A percentile compares a stretch with the other conserved stretches of the same genome.
These are phyloP conservation scores for Zygotorulaspora florentina DNA, from an alignment of 805 yeast species.

Conservation along the genomic window DNA sequence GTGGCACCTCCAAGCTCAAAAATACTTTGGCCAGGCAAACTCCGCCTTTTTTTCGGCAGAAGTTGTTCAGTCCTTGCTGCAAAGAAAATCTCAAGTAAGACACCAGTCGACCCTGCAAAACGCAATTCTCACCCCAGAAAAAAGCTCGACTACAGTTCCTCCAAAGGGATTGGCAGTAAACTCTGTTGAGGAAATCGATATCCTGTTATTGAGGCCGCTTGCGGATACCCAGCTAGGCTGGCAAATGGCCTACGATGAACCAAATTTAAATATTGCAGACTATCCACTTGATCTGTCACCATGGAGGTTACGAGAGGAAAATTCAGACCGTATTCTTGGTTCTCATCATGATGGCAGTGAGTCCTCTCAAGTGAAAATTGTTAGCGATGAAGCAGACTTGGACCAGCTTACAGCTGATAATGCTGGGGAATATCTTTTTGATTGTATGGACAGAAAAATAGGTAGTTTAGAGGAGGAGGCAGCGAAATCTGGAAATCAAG, in stretches of 20 bases:
- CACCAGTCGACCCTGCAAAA: constrained; percentile 9
- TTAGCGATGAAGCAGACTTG: constrained; percentile 13
- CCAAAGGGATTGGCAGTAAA: constrained; percentile 5
- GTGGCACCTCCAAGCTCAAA: constrained; percentile 27
- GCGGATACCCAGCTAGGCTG: constrained; percentile 20
- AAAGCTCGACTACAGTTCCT: constrained; percentile 6
- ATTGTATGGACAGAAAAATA: constrained; percentile 22
- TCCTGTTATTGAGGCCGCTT: constrained; percentile 27
- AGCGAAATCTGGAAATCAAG: constrained; percentile 2
- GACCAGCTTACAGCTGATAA: constrained; percentile 11
- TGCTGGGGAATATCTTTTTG: constrained; percentile 16
- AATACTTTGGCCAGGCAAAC: constrained; percentile 22
- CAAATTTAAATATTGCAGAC: constrained; percentile 30
- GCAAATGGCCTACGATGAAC: constrained; percentile 35
- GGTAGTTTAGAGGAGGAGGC: constrained; percentile 3
- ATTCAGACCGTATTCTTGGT: constrained; percentile 1
- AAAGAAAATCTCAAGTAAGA: constrained; percentile 19
- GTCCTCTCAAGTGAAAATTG: constrained; percentile 10
- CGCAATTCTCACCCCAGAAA: constrained; percentile 9
- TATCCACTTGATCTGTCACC: constrained; percentile 25
- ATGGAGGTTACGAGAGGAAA: constrained; percentile 15
- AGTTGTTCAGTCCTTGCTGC: constrained; percentile 21
- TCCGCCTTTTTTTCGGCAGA: constrained; percentile 29
- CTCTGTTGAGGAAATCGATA: constrained; percentile 23
- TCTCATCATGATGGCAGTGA: not conserved